Conservation (phyloP, 2,329 filamentous ascomycete genomes). For the Sphaerulina vaccinii region DNA sequence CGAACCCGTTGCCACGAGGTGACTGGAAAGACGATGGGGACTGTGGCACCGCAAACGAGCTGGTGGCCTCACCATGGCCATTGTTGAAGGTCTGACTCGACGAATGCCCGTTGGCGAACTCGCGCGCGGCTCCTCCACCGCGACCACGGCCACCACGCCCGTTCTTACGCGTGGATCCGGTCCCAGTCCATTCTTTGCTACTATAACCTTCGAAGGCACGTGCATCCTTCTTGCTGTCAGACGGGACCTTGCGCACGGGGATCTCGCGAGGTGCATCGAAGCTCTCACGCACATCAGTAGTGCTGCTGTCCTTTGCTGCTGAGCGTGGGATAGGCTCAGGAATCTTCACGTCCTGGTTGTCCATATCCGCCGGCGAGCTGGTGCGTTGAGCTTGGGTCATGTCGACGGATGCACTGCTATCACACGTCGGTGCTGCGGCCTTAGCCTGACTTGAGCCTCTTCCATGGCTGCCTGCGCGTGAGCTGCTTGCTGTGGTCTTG, state of each 20-base stretch:
- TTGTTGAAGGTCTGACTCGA: slow-evolving; percentile 19
- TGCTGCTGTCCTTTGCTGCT: slow-evolving; percentile 15
- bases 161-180: slow-evolving; percentile 26
- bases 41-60: slow-evolving; percentile 27
- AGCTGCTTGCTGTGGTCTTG: slow-evolving; percentile 12
- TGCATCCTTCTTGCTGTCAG: slow-evolving; percentile 27
- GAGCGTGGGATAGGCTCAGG: slow-evolving; percentile 24
- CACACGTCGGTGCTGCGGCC: neutral
- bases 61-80: slow-evolving; percentile 30
- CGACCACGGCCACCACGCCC: slow-evolving; percentile 37
- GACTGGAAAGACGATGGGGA: slow-evolving; percentile 33
- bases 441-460: slow-evolving; percentile 18
- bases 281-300: slow-evolving; percentile 15
- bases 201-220: slow-evolving; percentile 27
- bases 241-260: slow-evolving; percentile 17
- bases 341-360: slow-evolving; percentile 22
- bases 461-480: slow-evolving; percentile 20
- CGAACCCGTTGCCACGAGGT: slow-evolving; percentile 28
- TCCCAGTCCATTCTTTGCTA: slow-evolving; percentile 28
- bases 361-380: slow-evolving; percentile 23
- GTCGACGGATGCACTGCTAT: neutral
- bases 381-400: slow-evolving; percentile 17
- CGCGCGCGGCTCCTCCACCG: slow-evolving; percentile 34
- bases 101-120: slow-evolving; percentile 35
- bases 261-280: slow-evolving; percentile 15